A percentile compares a stretch with the other conserved stretches of the same genome.
phyloP scores from a whole-genome alignment of 192 early-diverging fungal genomes.

The Gigaspora rosea region DNA sequence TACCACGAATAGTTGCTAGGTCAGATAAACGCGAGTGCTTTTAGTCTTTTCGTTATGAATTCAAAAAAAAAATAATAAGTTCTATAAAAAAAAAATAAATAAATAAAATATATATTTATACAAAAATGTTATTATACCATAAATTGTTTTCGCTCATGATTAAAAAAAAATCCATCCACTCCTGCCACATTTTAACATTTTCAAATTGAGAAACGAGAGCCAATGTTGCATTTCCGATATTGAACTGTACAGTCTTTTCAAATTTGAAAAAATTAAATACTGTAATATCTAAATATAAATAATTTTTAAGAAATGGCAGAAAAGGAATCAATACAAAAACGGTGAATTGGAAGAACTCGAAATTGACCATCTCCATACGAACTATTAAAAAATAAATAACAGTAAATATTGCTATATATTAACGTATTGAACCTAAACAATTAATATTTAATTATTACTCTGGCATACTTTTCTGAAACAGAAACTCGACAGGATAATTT shows the following conservation, averaged over 20 bases:
- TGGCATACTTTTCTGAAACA: background rate
- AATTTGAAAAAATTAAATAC: background rate
- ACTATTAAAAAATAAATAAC: background rate
- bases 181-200: constrained; percentile 1
- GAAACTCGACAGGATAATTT: background rate
- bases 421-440: background rate
- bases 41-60: background rate
- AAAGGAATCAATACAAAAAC: background rate
- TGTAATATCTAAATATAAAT: background rate
- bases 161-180: constrained; percentile 21
- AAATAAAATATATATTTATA: too few species aligned
- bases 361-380: constrained; percentile 7
- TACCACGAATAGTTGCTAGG: background rate
- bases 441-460: background rate
- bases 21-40: background rate
- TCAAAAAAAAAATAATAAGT: background rate
- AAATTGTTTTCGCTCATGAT: constrained; percentile 11
- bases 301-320: background rate
- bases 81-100: background rate
- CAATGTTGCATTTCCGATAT: background rate
- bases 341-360: background rate
- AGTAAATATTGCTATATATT: background rate
- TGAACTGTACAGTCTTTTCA: constrained; percentile 1
- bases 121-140: background rate
- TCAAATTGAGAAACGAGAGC: background rate